Conservation (phyloP, 306 rosid genomes). For the Alnus rubra region DNA sequence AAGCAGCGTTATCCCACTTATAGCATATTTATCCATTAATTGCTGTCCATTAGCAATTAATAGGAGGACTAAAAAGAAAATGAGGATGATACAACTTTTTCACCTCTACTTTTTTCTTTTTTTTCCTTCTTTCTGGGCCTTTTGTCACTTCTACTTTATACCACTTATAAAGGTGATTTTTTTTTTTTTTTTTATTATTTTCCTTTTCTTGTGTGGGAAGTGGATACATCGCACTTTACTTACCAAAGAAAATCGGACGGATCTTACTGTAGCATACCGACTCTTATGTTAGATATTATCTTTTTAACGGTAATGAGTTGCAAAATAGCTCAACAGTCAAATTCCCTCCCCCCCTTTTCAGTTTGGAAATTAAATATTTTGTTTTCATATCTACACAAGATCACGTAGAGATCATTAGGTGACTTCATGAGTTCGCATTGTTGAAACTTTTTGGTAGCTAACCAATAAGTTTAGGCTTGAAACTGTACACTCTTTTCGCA, state of each 20-base stretch:
- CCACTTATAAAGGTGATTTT: conserved; percentile 29
- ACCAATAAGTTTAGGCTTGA: too few relatives aligned
- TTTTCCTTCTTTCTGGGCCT: conserved; percentile 6
- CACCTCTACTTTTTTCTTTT: conserved; percentile 22
- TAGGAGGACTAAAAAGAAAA: neutral
- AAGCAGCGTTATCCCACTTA: too few relatives aligned
- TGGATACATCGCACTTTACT: conserved; percentile 42
- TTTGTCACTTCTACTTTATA: conserved; percentile 19
- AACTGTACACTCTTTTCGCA: too few relatives aligned
- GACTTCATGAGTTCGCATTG: too few relatives aligned
- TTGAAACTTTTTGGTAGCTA: too few relatives aligned
- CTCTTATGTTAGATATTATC: neutral
- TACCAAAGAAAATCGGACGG: neutral
- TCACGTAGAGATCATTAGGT: too few relatives aligned
- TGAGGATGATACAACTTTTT: conserved; percentile 7
- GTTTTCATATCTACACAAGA: too few relatives aligned
- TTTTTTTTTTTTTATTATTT: conserved; percentile 26
- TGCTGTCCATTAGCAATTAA: neutral
- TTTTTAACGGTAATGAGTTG: too few relatives aligned
- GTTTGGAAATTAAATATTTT: too few relatives aligned
- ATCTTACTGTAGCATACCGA: neutral
- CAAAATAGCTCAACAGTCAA: neutral
- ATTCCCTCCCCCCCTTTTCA: too few relatives aligned
- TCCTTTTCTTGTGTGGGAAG: conserved; percentile 19
- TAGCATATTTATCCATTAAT: too few relatives aligned